Evolutionary conservation across 257 asterid genomes (phyloP).

Genomic region (Salvia rosmarinus): DNA sequence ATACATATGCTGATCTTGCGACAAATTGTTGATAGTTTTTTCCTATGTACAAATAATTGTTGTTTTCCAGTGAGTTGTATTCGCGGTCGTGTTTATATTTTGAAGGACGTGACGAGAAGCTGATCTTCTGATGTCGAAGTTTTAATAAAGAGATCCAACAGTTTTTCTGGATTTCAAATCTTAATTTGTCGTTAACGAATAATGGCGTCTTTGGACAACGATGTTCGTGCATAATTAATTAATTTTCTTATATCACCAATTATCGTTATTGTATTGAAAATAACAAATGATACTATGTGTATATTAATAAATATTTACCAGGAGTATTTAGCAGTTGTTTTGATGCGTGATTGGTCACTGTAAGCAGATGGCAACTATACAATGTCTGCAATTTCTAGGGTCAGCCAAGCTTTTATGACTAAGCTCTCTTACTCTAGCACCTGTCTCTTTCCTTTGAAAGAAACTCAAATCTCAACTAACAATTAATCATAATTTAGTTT

Average conservation of each 20-base stretch:
- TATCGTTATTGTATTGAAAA: neutral
- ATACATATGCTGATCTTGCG: neutral
- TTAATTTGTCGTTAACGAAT: conserved; percentile 5
- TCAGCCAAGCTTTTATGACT: conserved; percentile 41
- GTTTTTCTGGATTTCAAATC: conserved; percentile 18
- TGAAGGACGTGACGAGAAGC: conserved; percentile 1
- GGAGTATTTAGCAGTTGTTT: neutral
- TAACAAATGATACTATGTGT: no score
- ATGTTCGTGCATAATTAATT: neutral
- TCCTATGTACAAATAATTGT: neutral
- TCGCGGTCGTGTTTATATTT: conserved; percentile 15
- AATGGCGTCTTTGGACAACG: conserved; percentile 3
- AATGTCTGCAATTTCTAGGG: conserved; percentile 41
- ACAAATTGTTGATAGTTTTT: neutral
- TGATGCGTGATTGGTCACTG: conserved; percentile 37
- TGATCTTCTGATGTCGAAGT: conserved; percentile 27
- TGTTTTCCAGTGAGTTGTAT: neutral
- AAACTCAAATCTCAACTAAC: conserved; percentile 35
- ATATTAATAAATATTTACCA: neutral
- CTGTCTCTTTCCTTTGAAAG: conserved; percentile 38
- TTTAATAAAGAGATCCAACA: conserved; percentile 31
- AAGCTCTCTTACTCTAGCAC: conserved; percentile 16
- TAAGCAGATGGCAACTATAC: conserved; percentile 38
- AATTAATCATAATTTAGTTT: conserved; percentile 19
- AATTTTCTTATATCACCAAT: neutral